phyloP scores from a whole-genome alignment of 768 basidiomycete genomes.

The Phylloporus scabripes region DNA sequence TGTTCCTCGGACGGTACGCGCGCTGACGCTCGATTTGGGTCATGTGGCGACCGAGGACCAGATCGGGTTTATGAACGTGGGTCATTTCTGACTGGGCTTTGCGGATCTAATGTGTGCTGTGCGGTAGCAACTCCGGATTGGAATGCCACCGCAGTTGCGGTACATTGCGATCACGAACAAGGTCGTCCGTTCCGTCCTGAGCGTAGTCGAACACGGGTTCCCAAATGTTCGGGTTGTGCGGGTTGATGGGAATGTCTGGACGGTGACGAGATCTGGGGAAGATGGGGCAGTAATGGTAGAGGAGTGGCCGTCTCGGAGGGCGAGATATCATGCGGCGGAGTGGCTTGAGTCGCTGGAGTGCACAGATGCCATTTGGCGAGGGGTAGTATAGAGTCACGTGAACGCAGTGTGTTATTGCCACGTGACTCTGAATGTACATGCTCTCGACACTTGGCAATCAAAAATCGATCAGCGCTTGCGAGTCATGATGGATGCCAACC shows the following conservation, averaged over 20 bases:
- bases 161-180: constrained; percentile 55
- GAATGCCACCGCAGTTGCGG: constrained; percentile 47
- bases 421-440: neutral
- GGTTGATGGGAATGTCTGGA: constrained; percentile 52
- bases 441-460: neutral
- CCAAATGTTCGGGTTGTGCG: constrained; percentile 54
- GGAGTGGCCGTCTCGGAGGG: constrained; percentile 53
- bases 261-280: constrained; percentile 31
- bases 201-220: constrained; percentile 55
- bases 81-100: neutral
- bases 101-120: neutral
- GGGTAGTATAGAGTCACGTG: constrained; percentile 28
- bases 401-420: neutral
- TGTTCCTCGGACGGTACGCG: constrained; percentile 49
- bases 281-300: constrained; percentile 40
- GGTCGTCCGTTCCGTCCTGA: constrained; percentile 34
- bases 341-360: constrained; percentile 66
- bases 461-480: constrained; percentile 13
- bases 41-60: constrained; percentile 37
- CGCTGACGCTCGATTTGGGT: constrained; percentile 41
- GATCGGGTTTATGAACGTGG: constrained; percentile 38
- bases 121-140: constrained; percentile 53
- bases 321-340: constrained; percentile 47
- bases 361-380: constrained; percentile 43
- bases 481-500: constrained; percentile 21